These are phyloP conservation scores for Solanum chmielewskii DNA, from an alignment of 257 asterid genomes.

Conservation along the genomic window DNA sequence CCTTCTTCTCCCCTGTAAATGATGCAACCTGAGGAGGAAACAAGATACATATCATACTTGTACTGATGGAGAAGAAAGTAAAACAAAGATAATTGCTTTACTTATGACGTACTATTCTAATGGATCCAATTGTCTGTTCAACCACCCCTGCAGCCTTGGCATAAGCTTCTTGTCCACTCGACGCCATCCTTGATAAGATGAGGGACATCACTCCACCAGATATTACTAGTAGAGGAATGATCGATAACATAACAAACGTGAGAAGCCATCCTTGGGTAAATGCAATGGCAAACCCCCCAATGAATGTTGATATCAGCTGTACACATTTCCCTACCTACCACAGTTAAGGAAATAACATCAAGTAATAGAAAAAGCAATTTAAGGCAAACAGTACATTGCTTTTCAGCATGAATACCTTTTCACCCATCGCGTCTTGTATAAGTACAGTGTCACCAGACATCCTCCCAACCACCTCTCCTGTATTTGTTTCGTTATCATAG, in stretches of 20 bases:
- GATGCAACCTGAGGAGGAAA: conserved; percentile 53
- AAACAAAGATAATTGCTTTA: background rate
- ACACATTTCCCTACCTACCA: conserved; percentile 65
- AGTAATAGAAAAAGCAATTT: background rate
- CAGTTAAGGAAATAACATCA: background rate
- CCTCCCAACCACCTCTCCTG: conserved; percentile 79
- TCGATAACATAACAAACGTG: conserved; percentile 62
- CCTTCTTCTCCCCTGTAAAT: conserved; percentile 70
- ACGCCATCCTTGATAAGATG: conserved; percentile 52
- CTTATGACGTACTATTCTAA: conserved; percentile 44
- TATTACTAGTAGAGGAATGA: conserved; percentile 65
- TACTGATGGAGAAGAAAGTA: background rate
- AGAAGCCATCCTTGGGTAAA: conserved; percentile 80
- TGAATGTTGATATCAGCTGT: conserved; percentile 56
- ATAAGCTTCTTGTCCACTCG: conserved; percentile 66
- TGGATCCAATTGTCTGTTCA: conserved; percentile 80
- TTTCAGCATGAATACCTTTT: conserved; percentile 36
- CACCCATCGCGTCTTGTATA: conserved; percentile 92
- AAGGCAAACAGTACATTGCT: background rate
- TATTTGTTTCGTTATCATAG: conserved; percentile 68
- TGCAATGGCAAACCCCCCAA: conserved; percentile 68
- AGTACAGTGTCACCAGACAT: conserved; percentile 96
- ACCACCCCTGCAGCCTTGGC: conserved; percentile 64
- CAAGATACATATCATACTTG: background rate
- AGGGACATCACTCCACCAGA: conserved; percentile 61